Percentiles rank a stretch among this genome's conserved stretches.
phyloP scores from a whole-genome alignment of 2,329 filamentous ascomycete genomes.

The Phaeoacremonium minimum region DNA sequence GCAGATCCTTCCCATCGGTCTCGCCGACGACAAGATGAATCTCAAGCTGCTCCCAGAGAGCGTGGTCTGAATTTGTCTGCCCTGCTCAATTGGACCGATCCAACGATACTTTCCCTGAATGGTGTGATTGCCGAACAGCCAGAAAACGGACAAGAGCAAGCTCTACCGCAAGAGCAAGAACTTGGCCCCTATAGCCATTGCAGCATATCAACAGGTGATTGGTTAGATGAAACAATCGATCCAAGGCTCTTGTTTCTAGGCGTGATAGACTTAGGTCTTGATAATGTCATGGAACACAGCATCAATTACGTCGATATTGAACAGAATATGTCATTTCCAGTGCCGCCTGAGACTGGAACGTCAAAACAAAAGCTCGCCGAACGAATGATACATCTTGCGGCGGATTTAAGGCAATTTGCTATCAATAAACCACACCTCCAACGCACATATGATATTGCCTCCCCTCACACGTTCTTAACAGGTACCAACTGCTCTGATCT shows the following conservation, averaged over 20 bases:
- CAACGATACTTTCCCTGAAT: neutral
- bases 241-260: neutral
- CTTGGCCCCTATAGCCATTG: neutral
- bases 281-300: neutral
- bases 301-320: neutral
- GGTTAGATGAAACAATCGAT: neutral
- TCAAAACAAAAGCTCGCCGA: neutral
- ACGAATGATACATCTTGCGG: neutral
- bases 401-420: neutral
- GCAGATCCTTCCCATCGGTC: neutral
- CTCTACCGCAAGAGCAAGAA: neutral
- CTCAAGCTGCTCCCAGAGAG: neutral
- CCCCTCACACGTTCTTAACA: neutral
- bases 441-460: neutral
- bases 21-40: neutral
- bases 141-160: too few species aligned
- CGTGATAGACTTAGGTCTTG: neutral
- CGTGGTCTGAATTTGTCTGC: neutral
- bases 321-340: neutral
- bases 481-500: neutral
- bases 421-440: neutral
- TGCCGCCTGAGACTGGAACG: neutral
- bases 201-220: too few species aligned
- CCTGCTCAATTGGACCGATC: neutral
- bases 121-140: neutral